Conservation (phyloP, 2,329 filamentous ascomycete genomes). For the Cordyceps cateniannulata region DNA sequence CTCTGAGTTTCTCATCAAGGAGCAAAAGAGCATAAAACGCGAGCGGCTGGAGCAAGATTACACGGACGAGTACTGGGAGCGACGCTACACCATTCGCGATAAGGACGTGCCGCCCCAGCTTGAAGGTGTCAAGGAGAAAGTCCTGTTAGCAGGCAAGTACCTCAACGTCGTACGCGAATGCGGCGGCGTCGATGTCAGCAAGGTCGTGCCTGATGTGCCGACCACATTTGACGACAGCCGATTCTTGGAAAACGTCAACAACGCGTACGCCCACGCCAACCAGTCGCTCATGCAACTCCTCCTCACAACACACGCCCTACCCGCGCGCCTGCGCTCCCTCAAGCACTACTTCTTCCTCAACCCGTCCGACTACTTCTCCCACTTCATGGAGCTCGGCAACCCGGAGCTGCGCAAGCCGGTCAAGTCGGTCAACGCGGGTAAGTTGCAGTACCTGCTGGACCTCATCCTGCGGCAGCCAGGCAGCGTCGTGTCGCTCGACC, state of each 20-base stretch:
- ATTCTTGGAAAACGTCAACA: slow-evolving; percentile 94
- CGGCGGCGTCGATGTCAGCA: slow-evolving; percentile 89
- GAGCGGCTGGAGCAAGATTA: slow-evolving; percentile 93
- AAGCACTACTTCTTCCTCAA: slow-evolving; percentile 99
- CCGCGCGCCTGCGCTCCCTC: slow-evolving; percentile 77
- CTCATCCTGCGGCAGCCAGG: slow-evolving; percentile 93
- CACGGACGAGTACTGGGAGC: slow-evolving; percentile 98
- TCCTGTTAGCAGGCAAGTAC: slow-evolving; percentile 92
- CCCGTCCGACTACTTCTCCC: slow-evolving; percentile 94
- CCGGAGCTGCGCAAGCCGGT: slow-evolving; percentile 88
- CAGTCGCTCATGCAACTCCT: slow-evolving; percentile 85
- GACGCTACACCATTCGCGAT: slow-evolving; percentile 89
- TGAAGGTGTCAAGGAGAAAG: slow-evolving; percentile 85
- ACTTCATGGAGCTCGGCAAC: slow-evolving; percentile 87
- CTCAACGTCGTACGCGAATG: slow-evolving; percentile 97
- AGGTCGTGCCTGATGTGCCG: slow-evolving; percentile 81
- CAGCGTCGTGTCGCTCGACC: slow-evolving; percentile 86
- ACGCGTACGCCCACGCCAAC: slow-evolving; percentile 91
- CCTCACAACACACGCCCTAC: slow-evolving; percentile 85
- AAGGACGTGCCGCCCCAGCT: slow-evolving; percentile 88
- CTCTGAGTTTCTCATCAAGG: slow-evolving; percentile 88
- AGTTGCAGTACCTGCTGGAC: slow-evolving; percentile 92
- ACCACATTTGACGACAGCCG: slow-evolving; percentile 84
- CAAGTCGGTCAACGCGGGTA: slow-evolving; percentile 81
- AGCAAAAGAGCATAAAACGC: slow-evolving; percentile 88